Evolutionary conservation across 2,329 filamentous ascomycete species (phyloP).

Genomic region (Zelopaecilomyces penicillatus): DNA sequence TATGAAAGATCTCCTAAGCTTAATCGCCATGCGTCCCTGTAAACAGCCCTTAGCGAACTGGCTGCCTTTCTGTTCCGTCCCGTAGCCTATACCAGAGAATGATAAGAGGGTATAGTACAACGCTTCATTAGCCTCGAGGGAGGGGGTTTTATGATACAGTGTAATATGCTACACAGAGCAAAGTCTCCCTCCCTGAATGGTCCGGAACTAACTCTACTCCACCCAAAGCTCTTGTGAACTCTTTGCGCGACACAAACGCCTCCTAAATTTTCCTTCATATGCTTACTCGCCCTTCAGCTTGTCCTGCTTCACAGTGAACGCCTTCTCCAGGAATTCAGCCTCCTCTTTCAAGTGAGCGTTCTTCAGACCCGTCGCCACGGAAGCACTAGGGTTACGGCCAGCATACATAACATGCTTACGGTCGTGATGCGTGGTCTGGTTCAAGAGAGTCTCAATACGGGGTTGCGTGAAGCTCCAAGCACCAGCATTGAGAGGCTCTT

Average conservation of each 20-base stretch:
- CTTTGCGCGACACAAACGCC: too few relatives aligned
- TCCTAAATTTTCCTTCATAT: constrained; percentile 1
- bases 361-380: constrained; percentile 91
- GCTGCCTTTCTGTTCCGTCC: too few relatives aligned
- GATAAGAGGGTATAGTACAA: neutral
- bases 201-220: neutral
- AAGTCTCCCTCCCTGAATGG: constrained; percentile 15
- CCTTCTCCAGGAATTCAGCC: constrained; percentile 65
- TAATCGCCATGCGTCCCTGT: too few relatives aligned
- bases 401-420: constrained; percentile 96
- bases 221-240: neutral
- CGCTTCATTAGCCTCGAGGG: neutral
- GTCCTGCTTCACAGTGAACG: constrained; percentile 57
- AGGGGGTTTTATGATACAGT: constrained; percentile 21
- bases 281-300: constrained; percentile 59
- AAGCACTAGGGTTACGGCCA: constrained; percentile 85
- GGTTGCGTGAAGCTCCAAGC: constrained; percentile 97
- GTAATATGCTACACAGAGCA: constrained; percentile 22
- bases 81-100: too few relatives aligned
- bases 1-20: too few relatives aligned
- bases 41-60: too few relatives aligned
- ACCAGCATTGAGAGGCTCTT: constrained; percentile 95
- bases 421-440: constrained; percentile 86
- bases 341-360: constrained; percentile 84
- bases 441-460: constrained; percentile 90